Conservation (phyloP, 116 monocot species). For the Zostera marina region DNA sequence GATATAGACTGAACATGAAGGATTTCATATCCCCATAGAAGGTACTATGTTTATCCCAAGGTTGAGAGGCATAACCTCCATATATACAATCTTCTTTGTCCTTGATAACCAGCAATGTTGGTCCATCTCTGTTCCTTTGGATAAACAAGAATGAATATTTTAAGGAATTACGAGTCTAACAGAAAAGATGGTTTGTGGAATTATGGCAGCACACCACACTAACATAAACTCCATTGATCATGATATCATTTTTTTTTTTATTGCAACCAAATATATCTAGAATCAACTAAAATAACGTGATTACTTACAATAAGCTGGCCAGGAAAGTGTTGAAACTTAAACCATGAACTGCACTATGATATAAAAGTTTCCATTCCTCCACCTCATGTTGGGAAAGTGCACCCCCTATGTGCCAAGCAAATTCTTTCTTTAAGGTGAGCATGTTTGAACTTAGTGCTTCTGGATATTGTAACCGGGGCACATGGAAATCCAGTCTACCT, state of each 20-base stretch:
- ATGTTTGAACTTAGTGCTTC: slow-evolving; percentile 31
- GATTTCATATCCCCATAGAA: slow-evolving; percentile 97
- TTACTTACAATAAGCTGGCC: slow-evolving; percentile 71
- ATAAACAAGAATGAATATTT: background rate
- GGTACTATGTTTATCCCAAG: slow-evolving; percentile 81
- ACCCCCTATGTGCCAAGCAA: slow-evolving; percentile 94
- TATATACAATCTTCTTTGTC: slow-evolving; percentile 68
- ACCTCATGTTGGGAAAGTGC: slow-evolving; percentile 44
- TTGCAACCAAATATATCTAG: too few species aligned
- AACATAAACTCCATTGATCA: too few species aligned
- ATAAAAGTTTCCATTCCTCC: slow-evolving; percentile 83
- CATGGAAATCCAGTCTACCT: slow-evolving; percentile 62
- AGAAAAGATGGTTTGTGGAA: too few species aligned
- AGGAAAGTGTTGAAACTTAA: slow-evolving; percentile 83
- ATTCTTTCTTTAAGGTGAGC: slow-evolving; percentile 52
- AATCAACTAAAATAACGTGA: too few species aligned
- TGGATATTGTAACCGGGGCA: slow-evolving; percentile 44
- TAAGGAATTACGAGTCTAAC: too few species aligned
- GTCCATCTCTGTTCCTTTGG: slow-evolving; percentile 47
- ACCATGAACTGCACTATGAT: slow-evolving; percentile 69
- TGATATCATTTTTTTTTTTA: too few species aligned
- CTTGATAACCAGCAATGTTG: slow-evolving; percentile 66
- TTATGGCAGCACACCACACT: too few species aligned
- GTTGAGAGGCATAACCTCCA: slow-evolving; percentile 95
- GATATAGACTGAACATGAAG: slow-evolving; percentile 77